Evolutionary conservation across 164 flowering plant species (phyloP).

Genomic region (Sedum album): DNA sequence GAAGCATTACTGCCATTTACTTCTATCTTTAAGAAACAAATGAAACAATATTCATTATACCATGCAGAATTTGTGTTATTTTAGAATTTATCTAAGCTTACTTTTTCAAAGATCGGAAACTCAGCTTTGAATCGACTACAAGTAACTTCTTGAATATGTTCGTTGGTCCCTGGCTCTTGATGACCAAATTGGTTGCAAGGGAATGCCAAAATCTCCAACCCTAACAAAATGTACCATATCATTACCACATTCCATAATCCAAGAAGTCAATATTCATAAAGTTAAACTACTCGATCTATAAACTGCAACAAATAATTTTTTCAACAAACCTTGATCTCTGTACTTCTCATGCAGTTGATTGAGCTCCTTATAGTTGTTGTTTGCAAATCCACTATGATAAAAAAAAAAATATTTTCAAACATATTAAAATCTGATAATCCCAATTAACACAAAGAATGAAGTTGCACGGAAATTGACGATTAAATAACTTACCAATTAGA

Average conservation of each 20-base stretch:
- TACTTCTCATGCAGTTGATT: slow-evolving; percentile 40
- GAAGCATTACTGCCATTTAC: slow-evolving; percentile 58
- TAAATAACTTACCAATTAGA: slow-evolving; percentile 51
- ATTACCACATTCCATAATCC: too few relatives aligned
- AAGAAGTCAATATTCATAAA: slow-evolving; percentile 18
- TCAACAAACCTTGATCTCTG: slow-evolving; percentile 43
- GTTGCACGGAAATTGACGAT: background rate
- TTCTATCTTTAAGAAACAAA: slow-evolving; percentile 32
- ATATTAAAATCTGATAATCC: too few relatives aligned
- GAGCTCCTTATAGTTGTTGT: slow-evolving; percentile 49
- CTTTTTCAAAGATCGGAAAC: slow-evolving; percentile 58
- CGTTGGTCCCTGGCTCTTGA: slow-evolving; percentile 53
- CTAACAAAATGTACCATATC: slow-evolving; percentile 16
- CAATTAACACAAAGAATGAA: too few relatives aligned
- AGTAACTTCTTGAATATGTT: slow-evolving; percentile 38
- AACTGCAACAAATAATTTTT: too few relatives aligned
- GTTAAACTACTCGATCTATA: background rate
- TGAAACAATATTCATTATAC: background rate
- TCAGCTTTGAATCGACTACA: slow-evolving; percentile 58
- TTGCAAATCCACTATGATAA: slow-evolving; percentile 7
- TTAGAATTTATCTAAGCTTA: slow-evolving; percentile 8
- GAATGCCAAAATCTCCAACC: slow-evolving; percentile 56
- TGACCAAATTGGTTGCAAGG: slow-evolving; percentile 70
- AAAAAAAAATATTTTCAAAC: background rate
- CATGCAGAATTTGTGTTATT: background rate